Conservation (phyloP, 129 eudicot species). For the Calendula officinalis region DNA sequence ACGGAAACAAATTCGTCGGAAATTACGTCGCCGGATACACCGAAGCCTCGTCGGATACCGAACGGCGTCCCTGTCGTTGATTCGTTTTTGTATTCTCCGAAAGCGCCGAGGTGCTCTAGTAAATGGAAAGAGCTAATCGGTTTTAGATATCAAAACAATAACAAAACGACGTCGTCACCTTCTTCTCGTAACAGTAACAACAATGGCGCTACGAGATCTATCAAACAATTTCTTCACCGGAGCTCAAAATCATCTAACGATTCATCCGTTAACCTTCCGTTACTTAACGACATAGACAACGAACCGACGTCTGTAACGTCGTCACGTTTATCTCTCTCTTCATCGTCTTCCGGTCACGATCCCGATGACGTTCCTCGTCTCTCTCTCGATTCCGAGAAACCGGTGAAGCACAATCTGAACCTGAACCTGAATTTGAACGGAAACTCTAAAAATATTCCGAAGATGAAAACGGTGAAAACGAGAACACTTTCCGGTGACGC, state of each 20-base stretch:
- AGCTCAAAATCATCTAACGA: slow-evolving; percentile 45
- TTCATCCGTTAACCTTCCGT: slow-evolving; percentile 44
- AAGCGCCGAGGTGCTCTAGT: slow-evolving; percentile 69
- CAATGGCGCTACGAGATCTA: slow-evolving; percentile 28
- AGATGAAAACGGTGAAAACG: slow-evolving; percentile 32
- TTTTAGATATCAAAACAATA: slow-evolving; percentile 41
- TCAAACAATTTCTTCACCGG: slow-evolving; percentile 46
- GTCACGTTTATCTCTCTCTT: slow-evolving; percentile 53
- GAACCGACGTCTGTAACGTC: slow-evolving; percentile 36
- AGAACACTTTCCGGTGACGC: slow-evolving; percentile 25
- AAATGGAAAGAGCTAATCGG: slow-evolving; percentile 67
- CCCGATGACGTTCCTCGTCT: slow-evolving; percentile 56
- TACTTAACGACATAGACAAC: slow-evolving; percentile 50
- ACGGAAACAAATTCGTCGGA: not conserved
- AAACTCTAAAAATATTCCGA: slow-evolving; percentile 22
- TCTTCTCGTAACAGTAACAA: not conserved
- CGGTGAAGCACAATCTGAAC: not conserved
- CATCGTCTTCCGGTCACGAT: slow-evolving; percentile 60
- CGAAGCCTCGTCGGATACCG: slow-evolving; percentile 30
- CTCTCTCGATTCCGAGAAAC: slow-evolving; percentile 52
- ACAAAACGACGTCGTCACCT: slow-evolving; percentile 26
- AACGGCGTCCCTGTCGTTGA: slow-evolving; percentile 33
- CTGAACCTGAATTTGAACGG: not conserved
- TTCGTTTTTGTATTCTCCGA: slow-evolving; percentile 56
- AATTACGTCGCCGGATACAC: slow-evolving; percentile 7